These are phyloP conservation scores for Scenedesmus sp. DNA, from an alignment of 163 green algal genomes.

Conservation along the genomic window DNA sequence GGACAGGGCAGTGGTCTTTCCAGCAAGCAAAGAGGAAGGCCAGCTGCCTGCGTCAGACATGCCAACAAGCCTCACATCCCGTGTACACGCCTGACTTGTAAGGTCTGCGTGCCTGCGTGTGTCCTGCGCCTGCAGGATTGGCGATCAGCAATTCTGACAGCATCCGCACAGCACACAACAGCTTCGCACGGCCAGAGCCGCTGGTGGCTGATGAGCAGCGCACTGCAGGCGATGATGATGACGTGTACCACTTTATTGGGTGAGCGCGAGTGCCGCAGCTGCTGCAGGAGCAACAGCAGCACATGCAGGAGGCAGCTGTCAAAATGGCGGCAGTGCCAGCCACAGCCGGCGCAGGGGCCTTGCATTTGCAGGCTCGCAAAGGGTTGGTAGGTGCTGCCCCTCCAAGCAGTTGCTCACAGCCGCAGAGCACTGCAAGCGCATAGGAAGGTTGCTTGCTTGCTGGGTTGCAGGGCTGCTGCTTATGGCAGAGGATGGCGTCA, in stretches of 20 bases:
- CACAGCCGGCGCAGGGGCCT: not conserved
- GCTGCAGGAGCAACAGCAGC: not conserved
- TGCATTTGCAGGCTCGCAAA: not conserved
- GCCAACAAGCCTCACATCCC: too few relatives aligned
- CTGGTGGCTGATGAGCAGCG: slow-evolving; percentile 86
- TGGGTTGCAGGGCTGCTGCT: too few relatives aligned
- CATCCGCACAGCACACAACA: slow-evolving; percentile 96
- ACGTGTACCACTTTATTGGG: slow-evolving; percentile 93
- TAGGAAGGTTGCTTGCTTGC: too few relatives aligned
- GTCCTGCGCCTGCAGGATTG: slow-evolving; percentile 71
- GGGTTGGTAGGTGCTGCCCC: not conserved
- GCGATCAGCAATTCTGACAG: slow-evolving; percentile 96
- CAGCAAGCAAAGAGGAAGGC: too few relatives aligned
- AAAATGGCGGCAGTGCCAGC: not conserved
- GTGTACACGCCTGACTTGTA: too few relatives aligned
- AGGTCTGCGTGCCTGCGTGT: not conserved
- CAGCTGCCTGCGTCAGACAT: too few relatives aligned
- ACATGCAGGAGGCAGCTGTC: not conserved
- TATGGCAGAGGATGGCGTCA: too few relatives aligned
- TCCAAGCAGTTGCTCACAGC: not conserved
- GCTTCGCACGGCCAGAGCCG: slow-evolving; percentile 93
- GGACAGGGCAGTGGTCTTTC: too few relatives aligned
- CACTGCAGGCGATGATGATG: slow-evolving; percentile 72
- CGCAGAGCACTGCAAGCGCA: not conserved
- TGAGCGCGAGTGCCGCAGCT: not conserved